Percentiles rank a stretch among this genome's conserved stretches.
Conservation (phyloP, 257 asterid species). For the Prunella vulgaris region DNA sequence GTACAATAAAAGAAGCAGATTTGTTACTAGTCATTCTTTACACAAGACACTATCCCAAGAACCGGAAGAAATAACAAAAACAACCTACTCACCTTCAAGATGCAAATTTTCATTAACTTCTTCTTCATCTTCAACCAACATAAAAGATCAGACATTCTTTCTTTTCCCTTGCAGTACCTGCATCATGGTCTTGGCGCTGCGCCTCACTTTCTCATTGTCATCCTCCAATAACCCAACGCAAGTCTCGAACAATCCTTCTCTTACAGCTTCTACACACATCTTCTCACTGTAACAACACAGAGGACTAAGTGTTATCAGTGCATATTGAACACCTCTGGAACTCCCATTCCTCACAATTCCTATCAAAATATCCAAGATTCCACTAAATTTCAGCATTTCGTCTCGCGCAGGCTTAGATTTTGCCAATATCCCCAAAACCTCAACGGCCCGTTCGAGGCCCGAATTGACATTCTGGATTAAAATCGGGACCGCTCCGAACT, state of each 20-base stretch:
- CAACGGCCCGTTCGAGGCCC: constrained; percentile 86
- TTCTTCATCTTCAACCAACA: constrained; percentile 10
- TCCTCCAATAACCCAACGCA: constrained; percentile 71
- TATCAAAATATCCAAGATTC: constrained; percentile 48
- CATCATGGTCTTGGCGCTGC: constrained; percentile 66
- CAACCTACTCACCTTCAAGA: constrained; percentile 30
- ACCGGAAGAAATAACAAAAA: constrained; percentile 16
- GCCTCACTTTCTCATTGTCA: constrained; percentile 81
- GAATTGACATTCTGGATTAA: constrained; percentile 51
- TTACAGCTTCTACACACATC: constrained; percentile 44
- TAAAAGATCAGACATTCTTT: constrained; percentile 25
- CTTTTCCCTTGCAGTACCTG: constrained; percentile 67
- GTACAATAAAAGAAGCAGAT: constrained; percentile 39
- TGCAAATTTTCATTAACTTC: not conserved
- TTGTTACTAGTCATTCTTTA: constrained; percentile 33
- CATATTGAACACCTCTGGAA: constrained; percentile 79
- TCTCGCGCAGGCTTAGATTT: constrained; percentile 70
- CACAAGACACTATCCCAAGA: constrained; percentile 41
- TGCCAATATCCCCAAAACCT: constrained; percentile 75
- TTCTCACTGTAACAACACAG: constrained; percentile 58
- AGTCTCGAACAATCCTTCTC: constrained; percentile 58
- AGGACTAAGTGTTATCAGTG: constrained; percentile 54
- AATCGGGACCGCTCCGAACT: constrained; percentile 50
- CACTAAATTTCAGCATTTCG: constrained; percentile 51
- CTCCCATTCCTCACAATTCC: constrained; percentile 64